A percentile compares a stretch with the other conserved stretches of the same genome.
phyloP scores from a whole-genome alignment of 106 monocot species.

The Xerophyta viscosa region DNA sequence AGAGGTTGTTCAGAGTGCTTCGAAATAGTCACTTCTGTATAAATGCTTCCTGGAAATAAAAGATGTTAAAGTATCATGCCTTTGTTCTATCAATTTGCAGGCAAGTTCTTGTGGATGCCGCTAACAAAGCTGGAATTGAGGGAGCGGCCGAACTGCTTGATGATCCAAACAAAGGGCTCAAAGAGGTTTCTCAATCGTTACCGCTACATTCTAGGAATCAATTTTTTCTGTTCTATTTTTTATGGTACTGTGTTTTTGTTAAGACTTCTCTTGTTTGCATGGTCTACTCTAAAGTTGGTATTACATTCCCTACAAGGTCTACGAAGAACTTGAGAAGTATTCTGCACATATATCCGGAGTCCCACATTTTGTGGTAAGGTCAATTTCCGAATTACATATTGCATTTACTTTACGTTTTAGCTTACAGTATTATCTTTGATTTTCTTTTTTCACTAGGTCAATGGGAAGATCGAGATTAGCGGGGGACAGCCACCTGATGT shows the following conservation, averaged over 20 bases:
- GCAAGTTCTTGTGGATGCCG: conserved; percentile 90
- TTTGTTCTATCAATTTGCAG: too few species aligned
- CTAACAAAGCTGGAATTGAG: conserved; percentile 62
- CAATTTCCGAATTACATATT: neutral
- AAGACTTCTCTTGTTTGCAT: neutral
- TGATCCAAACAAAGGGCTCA: conserved; percentile 55
- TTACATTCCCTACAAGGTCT: conserved; percentile 34
- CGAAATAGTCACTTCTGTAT: too few species aligned
- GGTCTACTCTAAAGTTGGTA: neutral
- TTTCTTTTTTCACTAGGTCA: conserved; percentile 36
- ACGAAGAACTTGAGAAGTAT: conserved; percentile 73
- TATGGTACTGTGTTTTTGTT: neutral
- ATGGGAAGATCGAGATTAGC: conserved; percentile 57
- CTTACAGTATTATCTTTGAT: neutral
- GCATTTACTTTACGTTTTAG: neutral
- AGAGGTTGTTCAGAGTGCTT: too few species aligned
- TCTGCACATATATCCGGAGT: conserved; percentile 62
- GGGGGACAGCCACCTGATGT: conserved; percentile 81
- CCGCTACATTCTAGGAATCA: too few species aligned
- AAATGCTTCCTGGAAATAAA: too few species aligned
- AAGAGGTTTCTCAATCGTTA: too few species aligned
- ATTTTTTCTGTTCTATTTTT: neutral
- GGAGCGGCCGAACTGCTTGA: conserved; percentile 73
- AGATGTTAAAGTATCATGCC: too few species aligned
- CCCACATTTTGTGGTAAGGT: conserved; percentile 73